phyloP scores from a whole-genome alignment of 768 basidiomycete species.

The Termitomyces bulborhizus region DNA sequence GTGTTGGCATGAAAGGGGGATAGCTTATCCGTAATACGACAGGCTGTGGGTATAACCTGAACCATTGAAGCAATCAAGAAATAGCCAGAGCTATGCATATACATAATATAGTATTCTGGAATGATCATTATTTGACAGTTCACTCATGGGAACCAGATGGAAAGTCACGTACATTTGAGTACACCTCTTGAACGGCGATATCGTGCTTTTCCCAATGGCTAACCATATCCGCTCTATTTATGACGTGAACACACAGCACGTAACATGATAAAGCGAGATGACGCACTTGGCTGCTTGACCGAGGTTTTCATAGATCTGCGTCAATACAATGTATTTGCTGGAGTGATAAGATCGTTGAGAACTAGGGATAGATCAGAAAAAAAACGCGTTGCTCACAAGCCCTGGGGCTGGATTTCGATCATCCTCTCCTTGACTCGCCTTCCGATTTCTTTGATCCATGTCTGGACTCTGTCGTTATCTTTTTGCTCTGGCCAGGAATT shows the following conservation, averaged over 20 bases:
- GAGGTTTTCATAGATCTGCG: constrained; percentile 78
- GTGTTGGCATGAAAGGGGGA: constrained; percentile 16
- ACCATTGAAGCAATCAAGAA: constrained; percentile 22
- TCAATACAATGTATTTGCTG: constrained; percentile 85
- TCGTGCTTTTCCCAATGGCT: constrained; percentile 91
- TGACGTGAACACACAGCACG: constrained; percentile 6
- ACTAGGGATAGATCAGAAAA: constrained; percentile 1
- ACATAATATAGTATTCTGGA: constrained; percentile 59
- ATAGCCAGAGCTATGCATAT: constrained; percentile 46
- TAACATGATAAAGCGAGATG: constrained; percentile 4
- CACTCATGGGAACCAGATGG: constrained; percentile 4
- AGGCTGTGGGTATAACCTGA: constrained; percentile 14
- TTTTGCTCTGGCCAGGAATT: constrained; percentile 62
- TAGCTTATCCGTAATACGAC: constrained; percentile 15
- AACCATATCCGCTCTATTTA: constrained; percentile 64
- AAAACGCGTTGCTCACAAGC: constrained; percentile 53
- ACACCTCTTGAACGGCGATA: constrained; percentile 71
- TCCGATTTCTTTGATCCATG: constrained; percentile 80
- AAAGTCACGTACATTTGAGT: constrained; percentile 56
- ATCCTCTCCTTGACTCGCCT: constrained; percentile 83
- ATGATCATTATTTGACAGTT: constrained; percentile 10
- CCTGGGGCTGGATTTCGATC: constrained; percentile 74
- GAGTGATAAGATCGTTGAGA: constrained; percentile 8
- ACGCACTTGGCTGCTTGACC: constrained; percentile 81
- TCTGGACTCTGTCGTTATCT: constrained; percentile 64